These are phyloP conservation scores for Alternaria incomplexa DNA, from an alignment of 2,329 filamentous ascomycete species.

Conservation along the genomic window DNA sequence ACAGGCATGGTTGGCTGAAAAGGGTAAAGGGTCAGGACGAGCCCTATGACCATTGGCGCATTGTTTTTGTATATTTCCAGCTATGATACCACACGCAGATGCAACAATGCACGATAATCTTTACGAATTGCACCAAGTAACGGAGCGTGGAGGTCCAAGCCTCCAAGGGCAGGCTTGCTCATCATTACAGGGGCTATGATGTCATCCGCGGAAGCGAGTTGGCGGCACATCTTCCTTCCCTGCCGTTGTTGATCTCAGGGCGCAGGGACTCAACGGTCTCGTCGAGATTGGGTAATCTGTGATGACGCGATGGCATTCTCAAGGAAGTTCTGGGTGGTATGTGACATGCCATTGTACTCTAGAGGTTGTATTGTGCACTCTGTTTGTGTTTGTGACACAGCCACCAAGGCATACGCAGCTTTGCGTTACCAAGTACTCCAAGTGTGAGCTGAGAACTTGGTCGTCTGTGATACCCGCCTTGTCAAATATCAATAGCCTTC, in stretches of 20 bases:
- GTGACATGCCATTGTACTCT: not conserved
- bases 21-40: not conserved
- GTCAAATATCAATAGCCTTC: not conserved
- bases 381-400: not conserved
- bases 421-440: not conserved
- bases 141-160: not conserved
- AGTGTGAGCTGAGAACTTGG: not conserved
- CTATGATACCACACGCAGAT: constrained; percentile 41
- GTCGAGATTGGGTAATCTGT: not conserved
- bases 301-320: not conserved
- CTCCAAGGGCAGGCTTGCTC: not conserved
- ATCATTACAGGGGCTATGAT: constrained; percentile 22
- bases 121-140: not conserved
- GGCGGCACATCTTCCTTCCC: constrained; percentile 9
- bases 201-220: constrained; percentile 21
- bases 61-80: constrained; percentile 15
- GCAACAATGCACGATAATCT: constrained; percentile 18
- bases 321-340: not conserved
- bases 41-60: constrained; percentile 7
- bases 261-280: constrained; percentile 9
- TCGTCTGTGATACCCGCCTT: constrained; percentile 1
- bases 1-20: constrained; percentile 21
- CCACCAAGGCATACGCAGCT: not conserved
- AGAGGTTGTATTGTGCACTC: not conserved
- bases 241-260: not conserved